phyloP scores from a whole-genome alignment of 2,329 filamentous ascomycete genomes.

The Alternaria novae-zelandiae region DNA sequence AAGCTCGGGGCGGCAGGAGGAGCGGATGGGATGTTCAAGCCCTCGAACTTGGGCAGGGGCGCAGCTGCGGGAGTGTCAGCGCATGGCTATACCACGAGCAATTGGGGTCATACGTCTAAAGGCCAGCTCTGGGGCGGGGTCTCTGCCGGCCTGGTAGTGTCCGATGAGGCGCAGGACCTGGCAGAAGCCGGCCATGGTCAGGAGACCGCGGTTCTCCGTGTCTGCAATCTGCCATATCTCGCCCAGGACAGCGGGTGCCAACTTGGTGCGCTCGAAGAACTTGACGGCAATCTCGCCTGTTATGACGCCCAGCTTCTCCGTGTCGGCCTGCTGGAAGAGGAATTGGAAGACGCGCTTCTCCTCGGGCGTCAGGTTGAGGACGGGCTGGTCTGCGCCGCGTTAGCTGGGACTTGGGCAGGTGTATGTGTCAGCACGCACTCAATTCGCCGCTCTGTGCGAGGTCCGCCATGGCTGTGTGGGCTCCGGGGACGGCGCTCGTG shows the following conservation, averaged over 20 bases:
- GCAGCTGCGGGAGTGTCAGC: constrained; percentile 60
- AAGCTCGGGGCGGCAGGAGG: constrained; percentile 59
- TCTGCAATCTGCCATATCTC: constrained; percentile 99
- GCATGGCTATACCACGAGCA: not conserved
- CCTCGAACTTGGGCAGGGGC: constrained; percentile 92
- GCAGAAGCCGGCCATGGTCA: constrained; percentile 92
- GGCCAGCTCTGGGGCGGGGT: constrained; percentile 81
- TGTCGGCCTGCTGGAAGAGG: constrained; percentile 91
- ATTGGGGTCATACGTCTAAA: constrained; percentile 65
- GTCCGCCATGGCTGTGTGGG: constrained; percentile 44
- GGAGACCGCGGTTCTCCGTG: constrained; percentile 90
- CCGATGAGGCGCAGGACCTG: constrained; percentile 93
- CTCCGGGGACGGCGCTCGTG: constrained; percentile 26
- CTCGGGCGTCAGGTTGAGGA: constrained; percentile 84
- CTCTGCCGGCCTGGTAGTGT: constrained; percentile 87
- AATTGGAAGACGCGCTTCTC: constrained; percentile 95
- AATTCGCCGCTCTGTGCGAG: constrained; percentile 42
- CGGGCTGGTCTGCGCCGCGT: constrained; percentile 51
- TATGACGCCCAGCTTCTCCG: constrained; percentile 88
- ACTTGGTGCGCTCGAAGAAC: constrained; percentile 95
- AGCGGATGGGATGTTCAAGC: constrained; percentile 62
- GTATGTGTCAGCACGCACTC: constrained; percentile 32
- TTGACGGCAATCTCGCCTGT: constrained; percentile 95
- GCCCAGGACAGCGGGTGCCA: constrained; percentile 84
- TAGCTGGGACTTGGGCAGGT: constrained; percentile 21